Base-by-base conservation (phyloP, 495 filamentous ascomycete genomes). In the Penicillium psychrofluorescens region DNA sequence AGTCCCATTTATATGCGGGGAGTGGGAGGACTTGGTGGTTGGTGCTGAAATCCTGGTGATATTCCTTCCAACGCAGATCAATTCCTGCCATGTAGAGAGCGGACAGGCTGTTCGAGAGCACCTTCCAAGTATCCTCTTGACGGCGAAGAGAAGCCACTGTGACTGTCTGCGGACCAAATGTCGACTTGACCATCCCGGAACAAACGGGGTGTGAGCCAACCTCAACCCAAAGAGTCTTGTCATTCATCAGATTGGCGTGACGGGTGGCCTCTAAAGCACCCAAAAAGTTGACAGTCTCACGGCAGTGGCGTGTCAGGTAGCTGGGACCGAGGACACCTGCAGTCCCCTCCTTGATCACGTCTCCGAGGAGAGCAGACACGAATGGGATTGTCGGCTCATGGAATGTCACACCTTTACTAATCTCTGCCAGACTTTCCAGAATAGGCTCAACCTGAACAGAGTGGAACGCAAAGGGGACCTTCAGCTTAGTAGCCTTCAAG, bases 401-500 rank as follows among this genome's bases (percentile, higher is more conserved):
- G 63, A 86, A 90, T 13, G 49, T 68, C 13, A 90, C 71, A 3
- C 72, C 65, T 31, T 59, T 62, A 2, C 81, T 81, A 32, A 81
- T 54, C 3, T 64, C 59, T 46, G 84, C 79, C 35, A 90, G 85
- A 0, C 75, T 70, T 6, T 81, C 75, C 6, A 90, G 62, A 14
- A 92, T 85, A 15, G 82, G 73, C n/a, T 90, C 83, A 16, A 91
- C 79, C 52, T 91, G 88, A 0, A 78, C 70, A 5, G 87, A 85
- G 60, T 94, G 88, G 73, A 89, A 92, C 11, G 87, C 88, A 44
- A 81, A 90, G 29, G 84, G 83, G 11, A 90, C 78, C 31, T 80
- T 77, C 4, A 92, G 72, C 47, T 78, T 79, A 0, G 76, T 85
- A 53, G 72, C 81, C 58, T 86, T 89, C 55, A 85, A 74, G 2